Conservation (phyloP, 176 grass and related monocot genomes). For the Zoysia japonica region DNA sequence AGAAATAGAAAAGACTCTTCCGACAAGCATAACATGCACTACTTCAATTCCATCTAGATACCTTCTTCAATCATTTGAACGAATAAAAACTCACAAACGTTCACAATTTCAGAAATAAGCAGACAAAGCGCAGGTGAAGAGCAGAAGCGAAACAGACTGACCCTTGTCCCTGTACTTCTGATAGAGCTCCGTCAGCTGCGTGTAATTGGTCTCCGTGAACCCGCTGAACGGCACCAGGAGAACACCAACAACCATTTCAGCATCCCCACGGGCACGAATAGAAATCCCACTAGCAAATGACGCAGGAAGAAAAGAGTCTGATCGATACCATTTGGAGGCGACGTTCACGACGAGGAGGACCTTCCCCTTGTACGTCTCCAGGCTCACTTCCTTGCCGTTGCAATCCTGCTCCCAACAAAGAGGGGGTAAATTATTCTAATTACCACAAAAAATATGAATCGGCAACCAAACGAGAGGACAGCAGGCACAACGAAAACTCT, state of each 20-base stretch:
- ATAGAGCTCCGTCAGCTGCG: conserved; percentile 79
- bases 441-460: background rate
- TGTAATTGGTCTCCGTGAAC: conserved; percentile 92
- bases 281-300: background rate
- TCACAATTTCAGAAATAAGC: background rate
- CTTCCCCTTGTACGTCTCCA: conserved; percentile 84
- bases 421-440: background rate
- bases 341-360: conserved; percentile 93
- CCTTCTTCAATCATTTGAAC: conserved; percentile 4
- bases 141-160: conserved; percentile 31
- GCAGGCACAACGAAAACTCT: conserved; percentile 9
- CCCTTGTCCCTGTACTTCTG: conserved; percentile 84
- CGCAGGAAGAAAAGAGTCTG: background rate
- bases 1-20: background rate
- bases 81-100: background rate
- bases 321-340: conserved; percentile 84
- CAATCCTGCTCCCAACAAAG: conserved; percentile 52
- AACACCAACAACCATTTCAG: conserved; percentile 23
- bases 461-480: background rate
- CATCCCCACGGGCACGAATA: background rate
- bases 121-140: conserved; percentile 4
- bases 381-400: conserved; percentile 69
- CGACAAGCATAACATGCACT: background rate
- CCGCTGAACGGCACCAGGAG: conserved; percentile 45
- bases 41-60: background rate